Evolutionary conservation across 1,284 basidiomycete species (phyloP).

Genomic region (Marasmius fiardii): DNA sequence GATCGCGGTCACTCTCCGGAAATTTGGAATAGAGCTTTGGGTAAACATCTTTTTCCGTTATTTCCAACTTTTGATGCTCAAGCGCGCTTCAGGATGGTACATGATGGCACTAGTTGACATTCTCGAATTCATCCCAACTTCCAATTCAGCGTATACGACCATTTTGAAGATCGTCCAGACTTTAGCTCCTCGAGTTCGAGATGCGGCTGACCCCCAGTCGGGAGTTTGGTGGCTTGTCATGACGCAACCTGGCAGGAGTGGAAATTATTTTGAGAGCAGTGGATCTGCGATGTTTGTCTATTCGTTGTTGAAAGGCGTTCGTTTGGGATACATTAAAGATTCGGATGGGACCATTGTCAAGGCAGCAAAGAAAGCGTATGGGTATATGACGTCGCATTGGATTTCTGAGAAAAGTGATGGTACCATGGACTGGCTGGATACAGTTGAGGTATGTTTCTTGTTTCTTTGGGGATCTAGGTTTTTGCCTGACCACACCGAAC

Average conservation of each 20-base stretch:
- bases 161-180: conserved; percentile 31
- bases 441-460: conserved; percentile 33
- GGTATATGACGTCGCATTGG: conserved; percentile 38
- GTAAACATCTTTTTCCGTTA: background rate
- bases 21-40: conserved; percentile 48
- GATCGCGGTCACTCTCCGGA: conserved; percentile 46
- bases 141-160: conserved; percentile 25
- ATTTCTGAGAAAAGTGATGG: conserved; percentile 39
- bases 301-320: conserved; percentile 39
- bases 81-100: conserved; percentile 32
- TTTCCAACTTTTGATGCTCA: background rate
- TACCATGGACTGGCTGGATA: conserved; percentile 42
- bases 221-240: conserved; percentile 51
- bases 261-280: conserved; percentile 51
- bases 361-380: conserved; percentile 39
- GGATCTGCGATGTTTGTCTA: conserved; percentile 47
- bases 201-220: conserved; percentile 34
- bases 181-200: conserved; percentile 32
- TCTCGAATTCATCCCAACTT: conserved; percentile 34
- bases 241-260: conserved; percentile 38
- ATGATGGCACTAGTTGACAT: conserved; percentile 49
- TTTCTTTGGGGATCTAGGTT: background rate
- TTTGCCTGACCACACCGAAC: background rate
- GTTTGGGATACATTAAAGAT: conserved; percentile 38
- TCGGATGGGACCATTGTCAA: conserved; percentile 33